Evolutionary conservation across 106 monocot species (phyloP), one percentile per base, ranked within the genome.

Genomic region (Posidonia australis): DNA sequence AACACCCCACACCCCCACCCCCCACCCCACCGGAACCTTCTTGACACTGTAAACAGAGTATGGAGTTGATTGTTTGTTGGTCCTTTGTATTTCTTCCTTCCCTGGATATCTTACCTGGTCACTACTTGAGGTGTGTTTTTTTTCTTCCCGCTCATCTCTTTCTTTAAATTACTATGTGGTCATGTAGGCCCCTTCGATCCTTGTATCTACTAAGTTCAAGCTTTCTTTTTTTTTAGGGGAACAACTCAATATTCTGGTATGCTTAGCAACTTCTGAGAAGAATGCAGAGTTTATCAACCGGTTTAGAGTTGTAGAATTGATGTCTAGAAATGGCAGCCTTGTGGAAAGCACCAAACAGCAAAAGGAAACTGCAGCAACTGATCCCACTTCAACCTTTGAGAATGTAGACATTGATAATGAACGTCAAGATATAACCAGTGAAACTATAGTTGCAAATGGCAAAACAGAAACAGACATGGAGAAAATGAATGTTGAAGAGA

Each of bases 161-260:
- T n/a, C n/a, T n/a, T n/a, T n/a, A n/a, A n/a, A n/a, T n/a, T n/a
- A n/a, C n/a, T n/a, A 7, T 36, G 36, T 36, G 36, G 7, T 36
- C 7, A 36, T 36, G 19, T 27, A 19, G 16, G 16, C 16, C 13
- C 12, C 14, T 43, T 32, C 29, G 22, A 19, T 70, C 26, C 18
- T 54, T 45, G 54, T 67, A 14, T 62, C 45, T 41, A 42, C 29
- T 58, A 46, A 28, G 62, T 63, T 49, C 82, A 31, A 71, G 55
- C 27, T 56, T 1, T 42, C 54, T 53, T 12, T n/a, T 13, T 32
- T 63, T 63, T 23, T 67, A 94, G 94, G 94, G 51, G 94, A 94
- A 70, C 86, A 94, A 26, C 77, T 94, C 77, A 84, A 84, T 74
- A 80, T 94, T 65, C 63, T 86, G 28, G 84, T 80, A 46, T 94